Evolutionary conservation across 2,329 filamentous ascomycete genomes (phyloP), one percentile per base, ranked within the genome.

Genomic region (Aspergillus nomiae): DNA sequence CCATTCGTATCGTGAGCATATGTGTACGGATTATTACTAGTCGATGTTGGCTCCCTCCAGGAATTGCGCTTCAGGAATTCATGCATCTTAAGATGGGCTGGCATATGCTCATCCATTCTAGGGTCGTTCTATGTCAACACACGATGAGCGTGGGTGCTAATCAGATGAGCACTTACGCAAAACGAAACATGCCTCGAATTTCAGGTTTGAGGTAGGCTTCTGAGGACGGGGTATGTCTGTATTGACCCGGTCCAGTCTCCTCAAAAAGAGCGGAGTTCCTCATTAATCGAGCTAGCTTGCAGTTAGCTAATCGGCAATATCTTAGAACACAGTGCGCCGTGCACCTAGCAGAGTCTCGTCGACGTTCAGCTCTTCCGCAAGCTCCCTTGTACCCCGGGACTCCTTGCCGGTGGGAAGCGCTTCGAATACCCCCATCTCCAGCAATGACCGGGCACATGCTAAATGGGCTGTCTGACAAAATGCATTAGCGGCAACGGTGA

Each of bases 31-130:
- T 46, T 46, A 21, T 46, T 5, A 11, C 19, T 26, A 24, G 43
- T 21, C 8, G 43, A 46, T 24, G 43, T 21, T 46, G 43, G 43
- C 1, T 21, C 43, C 10, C 21, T 11, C 43, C 43, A 46, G 11
- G 43, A 46, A 24, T 46, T 46, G n/a, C 11, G 21, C 10, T 46
- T 21, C 11, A 46, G 11, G n/a, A 21, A 46, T 14, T 46, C 43
- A 24, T 46, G 43, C 43, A 46, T 14, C 21, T 46, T 46, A 1
- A 46, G 21, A 46, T 46, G 43, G 0, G 43, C 43, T n/a, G 21
- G 21, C 43, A 46, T 46, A 46, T 46, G 43, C 10, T 46, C 43
- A n/a, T 46, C 43, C 43, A 46, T 46, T 26, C 43, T 46, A 46
- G 12, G 1, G 34, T 36, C 10, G 3, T 24, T n/a, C 19, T 12